A percentile compares a stretch with the other conserved stretches of the same genome.
Conservation (phyloP, 129 eudicot species). For the Tagetes erecta region DNA sequence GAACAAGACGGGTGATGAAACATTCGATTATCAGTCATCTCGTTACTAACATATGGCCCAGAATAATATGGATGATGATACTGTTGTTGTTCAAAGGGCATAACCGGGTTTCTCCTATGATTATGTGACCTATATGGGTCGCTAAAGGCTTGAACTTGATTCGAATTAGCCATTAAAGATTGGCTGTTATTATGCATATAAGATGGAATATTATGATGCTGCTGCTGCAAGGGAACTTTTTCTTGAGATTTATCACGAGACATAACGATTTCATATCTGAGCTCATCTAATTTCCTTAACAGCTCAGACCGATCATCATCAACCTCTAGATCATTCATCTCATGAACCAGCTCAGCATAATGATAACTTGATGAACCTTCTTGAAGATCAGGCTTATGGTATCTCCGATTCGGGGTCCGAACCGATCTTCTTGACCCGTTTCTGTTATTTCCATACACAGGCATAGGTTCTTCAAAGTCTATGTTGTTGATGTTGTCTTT, state of each 20-base stretch:
- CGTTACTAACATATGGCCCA: conserved; percentile 53
- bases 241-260: conserved; percentile 61
- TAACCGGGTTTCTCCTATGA: conserved; percentile 44
- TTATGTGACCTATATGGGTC: conserved; percentile 61
- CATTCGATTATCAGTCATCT: conserved; percentile 35
- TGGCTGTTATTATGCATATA: conserved; percentile 34
- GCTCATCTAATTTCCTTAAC: conserved; percentile 80
- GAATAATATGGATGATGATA: conserved; percentile 54
- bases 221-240: conserved; percentile 37
- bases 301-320: conserved; percentile 72
- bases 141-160: conserved; percentile 49
- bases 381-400: conserved; percentile 37
- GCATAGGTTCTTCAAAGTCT: conserved; percentile 44
- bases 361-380: conserved; percentile 50
- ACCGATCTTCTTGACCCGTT: conserved; percentile 41
- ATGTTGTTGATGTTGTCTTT: conserved; percentile 23
- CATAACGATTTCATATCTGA: conserved; percentile 71
- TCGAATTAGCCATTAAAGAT: conserved; percentile 45
- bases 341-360: conserved; percentile 31
- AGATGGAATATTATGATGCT: conserved; percentile 37
- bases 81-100: conserved; percentile 43
- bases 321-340: conserved; percentile 34
- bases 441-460: neutral
- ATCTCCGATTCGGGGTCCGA: conserved; percentile 36
- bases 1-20: conserved; percentile 71